A percentile compares a stretch with the other conserved stretches of the same genome.
Conservation (phyloP, 106 monocot genomes). For the Acorus gramineus region DNA sequence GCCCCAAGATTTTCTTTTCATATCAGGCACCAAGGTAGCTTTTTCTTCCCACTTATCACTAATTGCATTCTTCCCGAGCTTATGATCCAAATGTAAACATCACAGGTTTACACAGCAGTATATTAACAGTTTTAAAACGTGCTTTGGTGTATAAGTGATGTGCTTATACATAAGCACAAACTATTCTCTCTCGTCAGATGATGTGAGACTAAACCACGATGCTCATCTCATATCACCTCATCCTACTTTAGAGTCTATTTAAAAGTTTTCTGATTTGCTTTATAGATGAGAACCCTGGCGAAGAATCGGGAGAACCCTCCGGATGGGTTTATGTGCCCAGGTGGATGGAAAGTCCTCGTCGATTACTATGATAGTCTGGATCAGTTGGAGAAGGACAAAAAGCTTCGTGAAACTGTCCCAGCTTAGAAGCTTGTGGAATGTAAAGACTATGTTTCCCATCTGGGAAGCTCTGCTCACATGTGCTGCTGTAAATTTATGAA, state of each 20-base stretch:
- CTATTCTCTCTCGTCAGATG: too few relatives aligned
- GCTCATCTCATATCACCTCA: too few relatives aligned
- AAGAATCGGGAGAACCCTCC: conserved; percentile 73
- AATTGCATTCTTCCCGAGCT: neutral
- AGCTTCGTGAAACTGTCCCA: conserved; percentile 46
- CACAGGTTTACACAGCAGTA: too few relatives aligned
- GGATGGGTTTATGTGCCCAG: conserved; percentile 98
- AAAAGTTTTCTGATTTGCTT: neutral
- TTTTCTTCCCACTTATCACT: neutral
- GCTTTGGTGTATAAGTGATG: too few relatives aligned
- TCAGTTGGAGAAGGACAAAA: conserved; percentile 21
- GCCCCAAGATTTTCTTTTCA: conserved; percentile 88
- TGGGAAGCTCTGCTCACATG: too few relatives aligned
- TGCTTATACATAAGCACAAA: too few relatives aligned
- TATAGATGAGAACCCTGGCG: conserved; percentile 83
- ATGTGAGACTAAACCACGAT: too few relatives aligned
- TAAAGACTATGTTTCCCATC: too few relatives aligned
- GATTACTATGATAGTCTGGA: conserved; percentile 72
- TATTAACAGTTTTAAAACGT: too few relatives aligned
- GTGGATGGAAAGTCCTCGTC: conserved; percentile 97
- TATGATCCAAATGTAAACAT: too few relatives aligned
- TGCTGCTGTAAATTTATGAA: too few relatives aligned
- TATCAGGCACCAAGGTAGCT: conserved; percentile 88
- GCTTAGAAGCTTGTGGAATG: conserved; percentile 14
- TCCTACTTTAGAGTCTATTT: too few relatives aligned